phyloP scores from a whole-genome alignment of 768 basidiomycete genomes.

The Scleroderma bovista region DNA sequence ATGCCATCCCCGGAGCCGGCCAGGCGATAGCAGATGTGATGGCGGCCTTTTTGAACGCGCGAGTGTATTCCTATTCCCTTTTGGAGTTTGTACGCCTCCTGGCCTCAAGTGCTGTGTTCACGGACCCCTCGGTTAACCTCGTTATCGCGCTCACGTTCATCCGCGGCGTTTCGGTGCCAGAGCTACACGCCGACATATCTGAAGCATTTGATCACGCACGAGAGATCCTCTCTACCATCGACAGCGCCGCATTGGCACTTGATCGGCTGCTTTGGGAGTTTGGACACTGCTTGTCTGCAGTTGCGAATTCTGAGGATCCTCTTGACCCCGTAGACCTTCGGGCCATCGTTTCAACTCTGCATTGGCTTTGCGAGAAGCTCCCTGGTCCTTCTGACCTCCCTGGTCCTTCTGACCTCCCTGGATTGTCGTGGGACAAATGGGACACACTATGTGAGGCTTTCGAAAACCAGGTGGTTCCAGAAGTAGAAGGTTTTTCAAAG shows the following conservation, averaged over 20 bases:
- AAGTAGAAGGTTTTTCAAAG: slow-evolving; percentile 27
- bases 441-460: slow-evolving; percentile 39
- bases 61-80: slow-evolving; percentile 41
- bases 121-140: slow-evolving; percentile 27
- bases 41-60: slow-evolving; percentile 41
- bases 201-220: slow-evolving; percentile 23
- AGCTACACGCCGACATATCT: slow-evolving; percentile 13
- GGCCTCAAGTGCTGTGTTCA: slow-evolving; percentile 16
- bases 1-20: slow-evolving; percentile 39
- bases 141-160: slow-evolving; percentile 29
- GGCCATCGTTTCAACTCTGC: slow-evolving; percentile 42
- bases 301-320: slow-evolving; percentile 22
- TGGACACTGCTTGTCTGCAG: slow-evolving; percentile 30
- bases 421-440: slow-evolving; percentile 44
- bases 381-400: slow-evolving; percentile 42
- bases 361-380: slow-evolving; percentile 48
- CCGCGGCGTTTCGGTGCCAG: slow-evolving; percentile 22
- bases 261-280: slow-evolving; percentile 31
- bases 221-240: slow-evolving; percentile 20
- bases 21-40: slow-evolving; percentile 38
- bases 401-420: slow-evolving; percentile 44
- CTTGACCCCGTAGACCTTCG: slow-evolving; percentile 29
- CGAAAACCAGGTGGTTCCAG: slow-evolving; percentile 22
- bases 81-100: slow-evolving; percentile 36
- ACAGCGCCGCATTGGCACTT: slow-evolving; percentile 17